phyloP scores from a whole-genome alignment of 2,329 filamentous ascomycete species.

The Akanthomyces lecanii region DNA sequence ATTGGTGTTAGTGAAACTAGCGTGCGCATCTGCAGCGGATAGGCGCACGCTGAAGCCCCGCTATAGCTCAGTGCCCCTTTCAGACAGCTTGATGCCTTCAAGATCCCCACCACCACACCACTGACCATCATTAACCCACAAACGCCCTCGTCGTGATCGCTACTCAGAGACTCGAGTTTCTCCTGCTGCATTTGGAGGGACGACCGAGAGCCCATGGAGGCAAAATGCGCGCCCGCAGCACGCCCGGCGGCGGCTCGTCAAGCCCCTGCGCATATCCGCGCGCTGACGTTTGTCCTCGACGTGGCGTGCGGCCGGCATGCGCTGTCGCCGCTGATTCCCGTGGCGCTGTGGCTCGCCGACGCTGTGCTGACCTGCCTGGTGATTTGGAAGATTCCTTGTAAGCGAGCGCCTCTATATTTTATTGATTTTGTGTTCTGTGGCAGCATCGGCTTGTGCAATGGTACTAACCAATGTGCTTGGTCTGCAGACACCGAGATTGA shows the following conservation, averaged over 20 bases:
- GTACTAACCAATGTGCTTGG: background rate
- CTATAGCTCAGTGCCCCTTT: constrained; percentile 14
- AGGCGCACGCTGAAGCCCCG: background rate
- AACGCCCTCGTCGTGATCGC: background rate
- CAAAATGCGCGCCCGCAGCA: background rate
- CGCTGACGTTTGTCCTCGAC: constrained; percentile 35
- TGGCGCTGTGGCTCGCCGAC: constrained; percentile 65
- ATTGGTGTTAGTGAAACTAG: background rate
- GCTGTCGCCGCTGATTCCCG: constrained; percentile 48
- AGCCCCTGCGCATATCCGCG: constrained; percentile 25
- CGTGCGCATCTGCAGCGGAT: background rate
- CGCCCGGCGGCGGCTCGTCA: constrained; percentile 10
- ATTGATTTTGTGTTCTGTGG: background rate
- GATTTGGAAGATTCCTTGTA: constrained; percentile 81
- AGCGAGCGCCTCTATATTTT: constrained; percentile 32
- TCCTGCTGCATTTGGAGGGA: background rate
- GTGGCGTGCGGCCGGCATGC: constrained; percentile 46
- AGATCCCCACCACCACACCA: constrained; percentile 6
- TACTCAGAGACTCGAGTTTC: background rate
- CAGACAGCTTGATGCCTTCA: constrained; percentile 8
- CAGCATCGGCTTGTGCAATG: too few relatives aligned
- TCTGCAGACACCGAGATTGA: constrained; percentile 90
- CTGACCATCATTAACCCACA: background rate
- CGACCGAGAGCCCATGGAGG: constrained; percentile 4
- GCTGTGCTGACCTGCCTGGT: constrained; percentile 67